Conservation (phyloP, 768 basidiomycete species). For the Guyanaporus albipodus region DNA sequence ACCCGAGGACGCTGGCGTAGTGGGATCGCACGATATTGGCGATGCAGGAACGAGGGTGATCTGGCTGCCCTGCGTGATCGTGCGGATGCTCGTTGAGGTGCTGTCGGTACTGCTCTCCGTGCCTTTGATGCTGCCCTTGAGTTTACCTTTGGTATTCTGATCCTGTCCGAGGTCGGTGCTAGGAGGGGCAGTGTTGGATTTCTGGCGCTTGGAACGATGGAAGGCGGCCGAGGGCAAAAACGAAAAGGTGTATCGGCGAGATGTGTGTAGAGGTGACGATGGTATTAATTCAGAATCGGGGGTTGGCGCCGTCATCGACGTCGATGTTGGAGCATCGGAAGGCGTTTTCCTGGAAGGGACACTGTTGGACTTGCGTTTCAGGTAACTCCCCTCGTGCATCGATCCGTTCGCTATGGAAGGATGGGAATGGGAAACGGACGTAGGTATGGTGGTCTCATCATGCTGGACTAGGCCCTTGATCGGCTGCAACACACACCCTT, state of each 20-base stretch:
- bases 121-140: background rate
- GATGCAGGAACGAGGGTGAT: constrained; percentile 13
- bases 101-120: constrained; percentile 17
- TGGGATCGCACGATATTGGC: constrained; percentile 4
- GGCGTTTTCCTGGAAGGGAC: background rate
- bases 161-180: background rate
- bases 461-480: background rate
- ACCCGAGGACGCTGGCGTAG: constrained; percentile 8
- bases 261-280: constrained; percentile 5
- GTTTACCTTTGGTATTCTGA: background rate
- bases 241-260: constrained; percentile 24
- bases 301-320: background rate
- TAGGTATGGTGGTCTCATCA: background rate
- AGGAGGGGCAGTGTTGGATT: constrained; percentile 1
- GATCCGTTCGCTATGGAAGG: background rate
- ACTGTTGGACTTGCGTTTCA: background rate
- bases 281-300: background rate
- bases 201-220: constrained; percentile 17
- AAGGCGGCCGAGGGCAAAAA: constrained; percentile 22
- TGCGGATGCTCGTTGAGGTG: constrained; percentile 19
- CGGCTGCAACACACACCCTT: background rate
- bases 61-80: constrained; percentile 19
- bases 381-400: background rate
- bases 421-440: background rate
- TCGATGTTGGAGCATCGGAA: background rate